Conservation (phyloP, 108 stramenopile species). For the Skeletonema costatum region DNA sequence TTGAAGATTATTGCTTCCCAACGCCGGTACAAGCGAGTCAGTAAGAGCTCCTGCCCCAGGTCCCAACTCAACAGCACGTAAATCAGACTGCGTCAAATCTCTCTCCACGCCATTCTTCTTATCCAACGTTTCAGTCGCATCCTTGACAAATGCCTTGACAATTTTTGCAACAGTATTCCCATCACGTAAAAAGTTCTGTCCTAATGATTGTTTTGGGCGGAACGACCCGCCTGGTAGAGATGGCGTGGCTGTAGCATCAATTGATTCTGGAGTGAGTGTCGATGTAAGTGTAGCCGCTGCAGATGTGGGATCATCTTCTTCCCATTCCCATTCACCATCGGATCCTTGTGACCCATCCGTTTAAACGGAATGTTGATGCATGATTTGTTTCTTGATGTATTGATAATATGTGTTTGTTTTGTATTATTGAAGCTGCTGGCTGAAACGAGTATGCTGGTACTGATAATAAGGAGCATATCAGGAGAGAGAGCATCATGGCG, state of each 20-base stretch:
- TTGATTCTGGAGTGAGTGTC: not conserved
- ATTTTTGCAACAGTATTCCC: constrained; percentile 96
- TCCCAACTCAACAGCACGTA: constrained; percentile 88
- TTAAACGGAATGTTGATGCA: not conserved
- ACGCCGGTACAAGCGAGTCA: constrained; percentile 69
- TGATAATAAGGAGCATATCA: not conserved
- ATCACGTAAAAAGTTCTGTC: constrained; percentile 95
- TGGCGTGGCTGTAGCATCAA: constrained; percentile 62
- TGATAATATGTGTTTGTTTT: not conserved
- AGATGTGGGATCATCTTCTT: constrained; percentile 73
- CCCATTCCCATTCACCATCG: constrained; percentile 89
- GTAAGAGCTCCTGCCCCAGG: constrained; percentile 96
- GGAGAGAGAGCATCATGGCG: not conserved
- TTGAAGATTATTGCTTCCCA: constrained; percentile 55
- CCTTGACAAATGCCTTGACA: constrained; percentile 79
- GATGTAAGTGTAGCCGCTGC: constrained; percentile 15
- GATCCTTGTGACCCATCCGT: constrained; percentile 74
- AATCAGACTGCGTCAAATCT: constrained; percentile 13
- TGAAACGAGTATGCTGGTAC: not conserved
- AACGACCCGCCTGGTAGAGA: constrained; percentile 74
- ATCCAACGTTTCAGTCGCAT: constrained; percentile 60
- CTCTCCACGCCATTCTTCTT: not conserved
- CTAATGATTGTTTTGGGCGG: constrained; percentile 93
- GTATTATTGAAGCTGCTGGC: not conserved
- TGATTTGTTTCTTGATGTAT: not conserved